phyloP scores from a whole-genome alignment of 495 filamentous ascomycete genomes.

The Bryoglossum gracile region DNA sequence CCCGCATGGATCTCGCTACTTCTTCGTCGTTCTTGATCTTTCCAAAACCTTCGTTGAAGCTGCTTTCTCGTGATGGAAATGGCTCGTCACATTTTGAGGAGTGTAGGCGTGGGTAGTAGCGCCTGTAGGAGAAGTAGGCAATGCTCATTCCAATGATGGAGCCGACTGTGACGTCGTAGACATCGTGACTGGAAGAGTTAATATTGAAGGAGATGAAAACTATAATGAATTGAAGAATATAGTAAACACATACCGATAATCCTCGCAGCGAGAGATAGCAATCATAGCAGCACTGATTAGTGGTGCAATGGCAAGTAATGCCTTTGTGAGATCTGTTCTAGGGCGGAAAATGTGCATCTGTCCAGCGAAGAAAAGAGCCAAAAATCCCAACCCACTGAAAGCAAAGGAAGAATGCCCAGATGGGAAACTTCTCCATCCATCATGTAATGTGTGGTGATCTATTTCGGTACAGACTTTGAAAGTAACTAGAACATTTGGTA shows the following conservation, averaged over 20 bases:
- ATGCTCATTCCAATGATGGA: conserved; percentile 64
- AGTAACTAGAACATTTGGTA: conserved; percentile 58
- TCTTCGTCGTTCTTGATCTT: conserved; percentile 26
- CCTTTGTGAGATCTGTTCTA: conserved; percentile 57
- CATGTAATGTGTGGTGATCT: conserved; percentile 70
- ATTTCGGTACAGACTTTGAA: conserved; percentile 76
- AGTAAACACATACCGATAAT: conserved; percentile 50
- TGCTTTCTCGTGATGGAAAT: conserved; percentile 28
- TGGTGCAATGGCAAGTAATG: conserved; percentile 60
- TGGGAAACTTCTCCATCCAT: conserved; percentile 91
- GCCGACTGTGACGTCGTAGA: conserved; percentile 81
- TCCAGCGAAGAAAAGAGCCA: conserved; percentile 69
- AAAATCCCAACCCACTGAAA: conserved; percentile 78
- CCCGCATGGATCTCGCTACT: conserved; percentile 8
- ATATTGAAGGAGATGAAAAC: background rate
- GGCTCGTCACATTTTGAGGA: conserved; percentile 44
- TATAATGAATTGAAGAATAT: background rate
- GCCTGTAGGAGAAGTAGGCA: conserved; percentile 75
- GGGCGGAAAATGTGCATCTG: conserved; percentile 78
- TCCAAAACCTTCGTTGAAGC: conserved; percentile 23
- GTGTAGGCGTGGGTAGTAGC: conserved; percentile 48
- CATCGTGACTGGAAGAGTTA: conserved; percentile 61
- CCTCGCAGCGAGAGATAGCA: conserved; percentile 82
- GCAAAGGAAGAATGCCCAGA: conserved; percentile 83
- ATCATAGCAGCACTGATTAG: conserved; percentile 77